Evolutionary conservation across 2,329 filamentous ascomycete genomes (phyloP).

Genomic region (Calonectria pseudoreteaudii): DNA sequence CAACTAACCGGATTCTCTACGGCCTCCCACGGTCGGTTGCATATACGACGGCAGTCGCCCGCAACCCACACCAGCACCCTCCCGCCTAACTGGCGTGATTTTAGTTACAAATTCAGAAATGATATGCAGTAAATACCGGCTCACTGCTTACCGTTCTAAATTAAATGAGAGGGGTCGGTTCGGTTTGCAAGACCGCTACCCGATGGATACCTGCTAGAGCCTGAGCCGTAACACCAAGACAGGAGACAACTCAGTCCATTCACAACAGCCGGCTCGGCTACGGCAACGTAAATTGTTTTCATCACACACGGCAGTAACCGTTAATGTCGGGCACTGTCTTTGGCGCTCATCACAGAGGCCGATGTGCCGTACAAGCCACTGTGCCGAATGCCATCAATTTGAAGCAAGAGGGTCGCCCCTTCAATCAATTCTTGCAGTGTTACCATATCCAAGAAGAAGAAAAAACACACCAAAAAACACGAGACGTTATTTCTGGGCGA

Average conservation of each 20-base stretch:
- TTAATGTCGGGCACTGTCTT: not conserved
- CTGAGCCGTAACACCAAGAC: not conserved
- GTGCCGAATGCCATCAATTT: not conserved
- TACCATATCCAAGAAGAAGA: not conserved
- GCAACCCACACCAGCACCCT: not conserved
- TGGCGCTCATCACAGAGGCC: not conserved
- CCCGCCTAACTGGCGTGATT: not conserved
- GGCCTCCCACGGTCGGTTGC: not conserved
- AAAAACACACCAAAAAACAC: no score
- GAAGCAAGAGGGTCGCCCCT: slow-evolving; percentile 5
- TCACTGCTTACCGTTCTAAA: not conserved
- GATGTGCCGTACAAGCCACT: not conserved
- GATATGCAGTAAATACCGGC: not conserved
- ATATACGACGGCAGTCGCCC: not conserved
- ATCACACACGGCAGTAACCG: not conserved
- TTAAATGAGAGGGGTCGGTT: not conserved
- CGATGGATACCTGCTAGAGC: not conserved
- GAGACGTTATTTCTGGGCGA: no score
- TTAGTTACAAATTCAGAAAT: not conserved
- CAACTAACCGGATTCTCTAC: not conserved
- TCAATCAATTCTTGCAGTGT: not conserved
- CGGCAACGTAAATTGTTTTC: not conserved
- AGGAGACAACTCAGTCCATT: not conserved
- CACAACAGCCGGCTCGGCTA: not conserved
- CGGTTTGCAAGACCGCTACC: not conserved